Conservation (phyloP, 2,329 filamentous ascomycete species). For the Cercospora citrullina region DNA sequence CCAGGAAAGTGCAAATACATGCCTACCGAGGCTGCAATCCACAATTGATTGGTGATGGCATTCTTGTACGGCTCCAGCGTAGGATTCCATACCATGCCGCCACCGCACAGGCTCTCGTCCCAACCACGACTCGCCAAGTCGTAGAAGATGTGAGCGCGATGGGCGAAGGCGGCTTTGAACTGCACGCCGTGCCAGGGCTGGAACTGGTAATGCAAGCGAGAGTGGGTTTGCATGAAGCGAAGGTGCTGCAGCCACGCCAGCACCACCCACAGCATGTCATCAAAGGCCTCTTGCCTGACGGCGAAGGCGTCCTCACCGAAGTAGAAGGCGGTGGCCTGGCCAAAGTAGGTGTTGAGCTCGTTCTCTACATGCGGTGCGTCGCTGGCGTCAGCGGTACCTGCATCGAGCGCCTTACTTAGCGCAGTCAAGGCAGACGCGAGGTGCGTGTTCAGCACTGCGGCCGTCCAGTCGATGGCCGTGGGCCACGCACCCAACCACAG, state of each 20-base stretch:
- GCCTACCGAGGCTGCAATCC: slow-evolving; percentile 75
- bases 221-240: slow-evolving; percentile 73
- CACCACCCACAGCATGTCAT: slow-evolving; percentile 95
- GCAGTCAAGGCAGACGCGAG: slow-evolving; percentile 35
- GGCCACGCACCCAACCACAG: slow-evolving; percentile 81
- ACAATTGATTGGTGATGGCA: slow-evolving; percentile 91
- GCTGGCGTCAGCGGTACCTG: slow-evolving; percentile 39
- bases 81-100: slow-evolving; percentile 92
- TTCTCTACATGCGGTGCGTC: slow-evolving; percentile 61
- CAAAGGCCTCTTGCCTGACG: slow-evolving; percentile 66
- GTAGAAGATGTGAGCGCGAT: slow-evolving; percentile 82
- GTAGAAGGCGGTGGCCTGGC: slow-evolving; percentile 74
- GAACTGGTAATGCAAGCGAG: slow-evolving; percentile 58
- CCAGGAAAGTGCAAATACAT: slow-evolving; percentile 92
- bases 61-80: slow-evolving; percentile 85
- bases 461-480: slow-evolving; percentile 87
- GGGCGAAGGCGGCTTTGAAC: slow-evolving; percentile 76
- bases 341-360: slow-evolving; percentile 78
- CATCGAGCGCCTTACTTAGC: slow-evolving; percentile 62
- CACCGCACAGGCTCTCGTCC: slow-evolving; percentile 76
- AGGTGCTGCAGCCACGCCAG: slow-evolving; percentile 66
- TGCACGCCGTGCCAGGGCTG: slow-evolving; percentile 70
- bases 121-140: slow-evolving; percentile 76
- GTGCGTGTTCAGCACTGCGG: slow-evolving; percentile 73
- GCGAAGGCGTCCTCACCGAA: slow-evolving; percentile 71